phyloP scores from a whole-genome alignment of 2,329 filamentous ascomycete species.

The Alternaria consortialis region DNA sequence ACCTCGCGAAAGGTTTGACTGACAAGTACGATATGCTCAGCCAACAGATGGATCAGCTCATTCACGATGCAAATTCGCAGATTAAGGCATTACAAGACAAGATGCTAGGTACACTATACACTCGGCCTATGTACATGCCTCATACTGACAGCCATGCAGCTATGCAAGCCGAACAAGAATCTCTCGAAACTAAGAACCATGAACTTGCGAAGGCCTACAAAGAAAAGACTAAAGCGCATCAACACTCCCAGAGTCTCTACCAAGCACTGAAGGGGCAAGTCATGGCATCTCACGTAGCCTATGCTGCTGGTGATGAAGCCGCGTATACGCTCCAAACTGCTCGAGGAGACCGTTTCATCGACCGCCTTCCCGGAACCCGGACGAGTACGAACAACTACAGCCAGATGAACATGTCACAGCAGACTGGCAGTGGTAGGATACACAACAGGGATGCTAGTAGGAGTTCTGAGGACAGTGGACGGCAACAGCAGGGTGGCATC shows the following conservation, averaged over 20 bases:
- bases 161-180: conserved; percentile 69
- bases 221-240: conserved; percentile 74
- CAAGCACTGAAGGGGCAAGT: conserved; percentile 65
- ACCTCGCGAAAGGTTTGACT: conserved; percentile 73
- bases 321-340: conserved; percentile 40
- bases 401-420: conserved; percentile 27
- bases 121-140: background rate
- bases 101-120: conserved; percentile 62
- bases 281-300: conserved; percentile 63
- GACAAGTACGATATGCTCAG: conserved; percentile 75
- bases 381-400: conserved; percentile 34
- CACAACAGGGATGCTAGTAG: conserved; percentile 35
- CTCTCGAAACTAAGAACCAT: conserved; percentile 74
- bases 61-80: conserved; percentile 78
- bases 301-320: conserved; percentile 62
- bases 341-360: conserved; percentile 41
- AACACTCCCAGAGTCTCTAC: conserved; percentile 72
- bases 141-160: conserved; percentile 46
- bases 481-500: conserved; percentile 30
- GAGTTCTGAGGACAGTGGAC: conserved; percentile 37
- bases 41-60: conserved; percentile 73
- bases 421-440: conserved; percentile 18
- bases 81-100: conserved; percentile 72
- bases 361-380: conserved; percentile 42
- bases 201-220: conserved; percentile 72